These are phyloP conservation scores for Begonia peltatifolia DNA, from an alignment of 306 rosid species.

Conservation along the genomic window DNA sequence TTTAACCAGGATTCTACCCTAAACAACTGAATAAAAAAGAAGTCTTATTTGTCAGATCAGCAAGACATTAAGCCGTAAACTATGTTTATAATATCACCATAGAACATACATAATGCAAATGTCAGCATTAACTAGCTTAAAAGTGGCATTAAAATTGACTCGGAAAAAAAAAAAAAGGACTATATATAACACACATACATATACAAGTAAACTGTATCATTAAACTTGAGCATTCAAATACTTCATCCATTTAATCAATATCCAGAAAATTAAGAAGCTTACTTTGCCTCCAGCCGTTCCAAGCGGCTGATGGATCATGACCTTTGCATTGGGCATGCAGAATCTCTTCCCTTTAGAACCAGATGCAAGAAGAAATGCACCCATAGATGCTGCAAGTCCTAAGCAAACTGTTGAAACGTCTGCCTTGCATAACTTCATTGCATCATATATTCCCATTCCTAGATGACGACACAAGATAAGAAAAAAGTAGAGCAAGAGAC, in stretches of 20 bases:
- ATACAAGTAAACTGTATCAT: no score
- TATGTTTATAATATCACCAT: no score
- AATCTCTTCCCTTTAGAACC: constrained; percentile 87
- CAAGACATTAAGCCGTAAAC: no score
- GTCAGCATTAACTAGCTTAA: no score
- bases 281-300: constrained; percentile 78
- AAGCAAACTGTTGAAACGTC: constrained; percentile 89
- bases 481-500: neutral
- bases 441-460: constrained; percentile 99
- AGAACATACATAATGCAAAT: no score
- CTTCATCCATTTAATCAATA: neutral
- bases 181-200: no score
- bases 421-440: constrained; percentile 89
- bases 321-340: constrained; percentile 94
- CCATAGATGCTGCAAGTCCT: constrained; percentile 98
- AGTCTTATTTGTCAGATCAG: no score
- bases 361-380: constrained; percentile 88
- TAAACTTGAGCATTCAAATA: no score
- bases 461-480: constrained; percentile 11
- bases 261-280: constrained; percentile 12
- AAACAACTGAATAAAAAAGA: no score
- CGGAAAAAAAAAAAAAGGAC: no score
- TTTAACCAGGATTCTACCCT: no score
- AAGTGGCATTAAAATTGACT: no score
- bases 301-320: constrained; percentile 94